Conservation (phyloP, 2,329 filamentous ascomycete genomes). For the Didymella lethalis region DNA sequence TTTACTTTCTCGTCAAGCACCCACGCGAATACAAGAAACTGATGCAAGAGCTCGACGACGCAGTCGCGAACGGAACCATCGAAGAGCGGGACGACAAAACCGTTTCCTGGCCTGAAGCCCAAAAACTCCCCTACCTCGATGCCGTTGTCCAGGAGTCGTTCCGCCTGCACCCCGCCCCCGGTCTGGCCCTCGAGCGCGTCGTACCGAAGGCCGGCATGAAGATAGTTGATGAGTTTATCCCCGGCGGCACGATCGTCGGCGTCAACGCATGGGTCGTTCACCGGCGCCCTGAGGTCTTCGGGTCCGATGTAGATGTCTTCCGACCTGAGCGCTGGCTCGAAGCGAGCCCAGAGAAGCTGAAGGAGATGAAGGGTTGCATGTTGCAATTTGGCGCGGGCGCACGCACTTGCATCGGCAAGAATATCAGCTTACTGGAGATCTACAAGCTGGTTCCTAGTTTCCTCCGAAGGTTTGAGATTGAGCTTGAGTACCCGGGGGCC, state of each 20-base stretch:
- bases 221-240: conserved; percentile 68
- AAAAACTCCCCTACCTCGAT: conserved; percentile 77
- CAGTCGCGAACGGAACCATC: conserved; percentile 60
- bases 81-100: conserved; percentile 59
- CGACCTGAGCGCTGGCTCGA: conserved; percentile 73
- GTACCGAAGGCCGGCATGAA: conserved; percentile 70
- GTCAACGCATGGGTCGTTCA: conserved; percentile 80
- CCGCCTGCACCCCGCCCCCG: conserved; percentile 76
- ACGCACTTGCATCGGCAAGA: conserved; percentile 71
- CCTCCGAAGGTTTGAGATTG: conserved; percentile 68
- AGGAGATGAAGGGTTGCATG: conserved; percentile 74
- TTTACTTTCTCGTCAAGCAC: conserved; percentile 76
- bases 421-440: conserved; percentile 59
- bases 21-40: conserved; percentile 64
- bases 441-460: conserved; percentile 64
- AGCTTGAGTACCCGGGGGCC: conserved; percentile 50
- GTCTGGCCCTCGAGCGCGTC: conserved; percentile 75
- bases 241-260: conserved; percentile 76
- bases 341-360: conserved; percentile 63
- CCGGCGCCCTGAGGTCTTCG: conserved; percentile 71
- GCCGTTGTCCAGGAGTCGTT: conserved; percentile 81
- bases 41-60: conserved; percentile 68
- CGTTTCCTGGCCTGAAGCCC: conserved; percentile 73
- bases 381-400: conserved; percentile 77
- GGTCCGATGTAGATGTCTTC: conserved; percentile 70